Percentiles rank a stretch among this genome's conserved stretches.
Evolutionary conservation across 2,329 filamentous ascomycete species (phyloP).

Genomic region (Ophiostoma sp.): DNA sequence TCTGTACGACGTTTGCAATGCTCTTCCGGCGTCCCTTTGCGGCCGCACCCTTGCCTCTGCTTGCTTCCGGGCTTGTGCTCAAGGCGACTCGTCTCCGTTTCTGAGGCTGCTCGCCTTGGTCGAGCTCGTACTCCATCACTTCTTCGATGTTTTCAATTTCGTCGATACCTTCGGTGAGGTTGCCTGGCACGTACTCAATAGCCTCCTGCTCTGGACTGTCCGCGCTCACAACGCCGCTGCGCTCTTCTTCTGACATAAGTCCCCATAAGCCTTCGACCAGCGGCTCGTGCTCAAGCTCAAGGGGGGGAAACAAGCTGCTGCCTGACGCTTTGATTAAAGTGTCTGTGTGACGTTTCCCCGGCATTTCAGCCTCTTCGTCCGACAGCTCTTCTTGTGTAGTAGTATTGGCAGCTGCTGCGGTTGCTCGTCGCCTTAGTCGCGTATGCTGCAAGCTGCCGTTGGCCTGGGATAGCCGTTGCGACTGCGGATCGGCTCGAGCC

Average conservation of each 20-base stretch:
- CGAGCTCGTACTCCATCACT: not conserved
- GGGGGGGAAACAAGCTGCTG: not conserved
- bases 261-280: not conserved
- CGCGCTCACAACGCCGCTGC: not conserved
- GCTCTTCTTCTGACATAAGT: not conserved
- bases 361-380: too few relatives aligned
- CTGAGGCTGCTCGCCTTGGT: not conserved
- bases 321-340: not conserved
- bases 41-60: not conserved
- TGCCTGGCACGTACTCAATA: not conserved
- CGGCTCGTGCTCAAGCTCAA: not conserved
- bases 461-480: not conserved
- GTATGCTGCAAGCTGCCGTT: not conserved
- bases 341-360: too few relatives aligned
- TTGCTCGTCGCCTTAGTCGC: not conserved
- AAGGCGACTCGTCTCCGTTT: constrained; percentile 10
- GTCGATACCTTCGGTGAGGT: not conserved
- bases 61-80: not conserved
- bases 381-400: not conserved
- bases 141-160: not conserved
- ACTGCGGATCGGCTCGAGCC: not conserved
- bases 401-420: not conserved
- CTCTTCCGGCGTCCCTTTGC: not conserved
- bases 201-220: not conserved
- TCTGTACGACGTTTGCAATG: constrained; percentile 1